Evolutionary conservation across 73 alveolate species (phyloP).

Genomic region (Paramecium caudatum): DNA sequence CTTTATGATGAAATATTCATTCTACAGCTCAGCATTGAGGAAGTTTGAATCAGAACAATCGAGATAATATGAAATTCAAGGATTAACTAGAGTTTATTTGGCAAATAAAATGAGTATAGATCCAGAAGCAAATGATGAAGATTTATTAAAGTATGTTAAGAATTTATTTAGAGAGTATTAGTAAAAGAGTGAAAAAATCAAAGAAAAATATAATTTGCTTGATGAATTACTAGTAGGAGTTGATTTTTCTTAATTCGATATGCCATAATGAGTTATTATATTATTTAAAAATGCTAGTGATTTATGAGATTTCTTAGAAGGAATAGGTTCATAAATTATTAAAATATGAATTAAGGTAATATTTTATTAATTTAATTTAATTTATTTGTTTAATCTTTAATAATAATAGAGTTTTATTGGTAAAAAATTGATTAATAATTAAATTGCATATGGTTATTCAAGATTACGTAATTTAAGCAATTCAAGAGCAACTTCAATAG

Average conservation of each 20-base stretch:
- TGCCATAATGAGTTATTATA: slow-evolving; percentile 1
- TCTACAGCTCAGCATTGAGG: slow-evolving; percentile 64
- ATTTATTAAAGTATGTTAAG: slow-evolving; percentile 4
- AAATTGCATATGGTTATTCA: neutral
- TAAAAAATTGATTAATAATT: too few relatives aligned
- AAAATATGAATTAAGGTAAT: too few relatives aligned
- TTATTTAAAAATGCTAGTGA: too few relatives aligned
- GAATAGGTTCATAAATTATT: slow-evolving; percentile 8
- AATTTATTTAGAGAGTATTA: neutral
- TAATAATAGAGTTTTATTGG: too few relatives aligned
- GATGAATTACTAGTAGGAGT: slow-evolving; percentile 45
- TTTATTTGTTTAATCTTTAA: too few relatives aligned
- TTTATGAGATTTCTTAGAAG: too few relatives aligned
- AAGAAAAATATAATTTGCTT: neutral
- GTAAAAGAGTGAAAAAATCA: slow-evolving; percentile 8
- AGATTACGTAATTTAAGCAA: neutral
- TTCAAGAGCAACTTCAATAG: slow-evolving; percentile 3
- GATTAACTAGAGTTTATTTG: slow-evolving; percentile 59
- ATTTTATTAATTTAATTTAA: too few relatives aligned
- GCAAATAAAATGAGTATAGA: slow-evolving; percentile 61
- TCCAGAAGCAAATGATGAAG: slow-evolving; percentile 67
- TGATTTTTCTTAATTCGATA: slow-evolving; percentile 31
- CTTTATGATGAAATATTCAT: slow-evolving; percentile 74
- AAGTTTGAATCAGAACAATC: slow-evolving; percentile 70
- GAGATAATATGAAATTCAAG: slow-evolving; percentile 46